These are phyloP conservation scores for Scytalidium sp. DNA, from an alignment of 2,329 filamentous ascomycete species.

Conservation along the genomic window DNA sequence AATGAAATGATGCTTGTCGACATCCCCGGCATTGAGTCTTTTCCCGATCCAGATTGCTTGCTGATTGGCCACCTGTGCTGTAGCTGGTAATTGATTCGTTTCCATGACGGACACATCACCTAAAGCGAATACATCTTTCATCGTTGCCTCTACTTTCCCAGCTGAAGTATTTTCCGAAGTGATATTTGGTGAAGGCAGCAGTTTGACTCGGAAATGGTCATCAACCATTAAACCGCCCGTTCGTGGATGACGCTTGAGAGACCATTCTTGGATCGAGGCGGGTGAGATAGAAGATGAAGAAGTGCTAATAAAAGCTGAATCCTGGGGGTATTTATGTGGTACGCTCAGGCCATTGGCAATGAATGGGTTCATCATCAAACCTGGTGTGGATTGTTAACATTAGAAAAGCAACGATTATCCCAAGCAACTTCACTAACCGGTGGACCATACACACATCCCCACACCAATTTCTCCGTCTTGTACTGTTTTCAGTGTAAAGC, in stretches of 20 bases:
- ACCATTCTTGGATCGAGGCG: conserved; percentile 32
- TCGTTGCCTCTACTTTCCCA: conserved; percentile 31
- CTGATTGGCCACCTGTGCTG: conserved; percentile 73
- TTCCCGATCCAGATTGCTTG: conserved; percentile 69
- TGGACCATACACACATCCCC: conserved; percentile 74
- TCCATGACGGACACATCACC: conserved; percentile 69
- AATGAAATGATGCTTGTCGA: conserved; percentile 46
- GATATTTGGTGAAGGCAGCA: conserved; percentile 33
- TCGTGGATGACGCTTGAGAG: conserved; percentile 43
- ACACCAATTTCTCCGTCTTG: conserved; percentile 67
- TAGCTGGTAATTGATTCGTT: conserved; percentile 55
- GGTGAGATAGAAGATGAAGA: conserved; percentile 15
- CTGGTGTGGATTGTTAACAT: conserved; percentile 18
- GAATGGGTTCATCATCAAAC: conserved; percentile 73
- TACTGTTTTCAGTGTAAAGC: conserved; percentile 59
- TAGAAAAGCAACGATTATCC: background rate
- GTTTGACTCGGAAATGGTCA: conserved; percentile 56
- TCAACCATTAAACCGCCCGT: conserved; percentile 66
- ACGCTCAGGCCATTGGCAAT: conserved; percentile 55
- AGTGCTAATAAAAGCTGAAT: conserved; percentile 13
- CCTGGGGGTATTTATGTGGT: conserved; percentile 25
- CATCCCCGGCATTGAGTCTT: conserved; percentile 55
- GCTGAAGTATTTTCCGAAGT: conserved; percentile 23
- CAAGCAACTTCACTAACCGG: conserved; percentile 43
- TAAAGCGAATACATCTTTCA: conserved; percentile 66